Conservation (phyloP, 371 early-diverging fungal genomes). For the Dichotomocladium elegans region DNA sequence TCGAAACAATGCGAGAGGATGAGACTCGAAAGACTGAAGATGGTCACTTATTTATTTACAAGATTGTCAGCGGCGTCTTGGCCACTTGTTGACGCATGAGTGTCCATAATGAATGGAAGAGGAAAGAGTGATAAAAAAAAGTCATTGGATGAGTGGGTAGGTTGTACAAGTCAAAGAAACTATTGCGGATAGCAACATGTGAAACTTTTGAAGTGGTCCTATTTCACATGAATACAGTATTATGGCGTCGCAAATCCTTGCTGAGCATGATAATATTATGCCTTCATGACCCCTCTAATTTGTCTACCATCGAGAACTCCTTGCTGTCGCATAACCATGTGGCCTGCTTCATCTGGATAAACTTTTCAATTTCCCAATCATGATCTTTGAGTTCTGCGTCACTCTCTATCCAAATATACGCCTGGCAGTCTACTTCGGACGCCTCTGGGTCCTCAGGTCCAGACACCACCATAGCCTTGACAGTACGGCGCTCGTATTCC, state of each 20-base stretch:
- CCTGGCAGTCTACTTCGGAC: slow-evolving; percentile 16
- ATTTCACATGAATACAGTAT: no score
- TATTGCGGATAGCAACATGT: no score
- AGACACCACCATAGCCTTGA: not conserved
- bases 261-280: no score
- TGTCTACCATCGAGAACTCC: slow-evolving; percentile 19
- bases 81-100: not conserved
- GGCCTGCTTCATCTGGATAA: slow-evolving; percentile 11
- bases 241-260: no score
- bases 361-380: slow-evolving; percentile 31
- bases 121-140: not conserved
- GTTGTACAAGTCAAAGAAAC: no score
- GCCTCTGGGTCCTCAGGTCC: no score
- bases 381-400: slow-evolving; percentile 10
- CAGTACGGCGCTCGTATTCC: slow-evolving; percentile 39
- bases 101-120: not conserved
- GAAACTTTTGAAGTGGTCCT: no score
- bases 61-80: not conserved
- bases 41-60: not conserved
- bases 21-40: not conserved
- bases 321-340: slow-evolving; percentile 21
- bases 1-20: not conserved
- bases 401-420: slow-evolving; percentile 39
- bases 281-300: no score
- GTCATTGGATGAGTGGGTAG: no score